Conservation (phyloP, 106 monocot genomes). For the Gastrodia elata region DNA sequence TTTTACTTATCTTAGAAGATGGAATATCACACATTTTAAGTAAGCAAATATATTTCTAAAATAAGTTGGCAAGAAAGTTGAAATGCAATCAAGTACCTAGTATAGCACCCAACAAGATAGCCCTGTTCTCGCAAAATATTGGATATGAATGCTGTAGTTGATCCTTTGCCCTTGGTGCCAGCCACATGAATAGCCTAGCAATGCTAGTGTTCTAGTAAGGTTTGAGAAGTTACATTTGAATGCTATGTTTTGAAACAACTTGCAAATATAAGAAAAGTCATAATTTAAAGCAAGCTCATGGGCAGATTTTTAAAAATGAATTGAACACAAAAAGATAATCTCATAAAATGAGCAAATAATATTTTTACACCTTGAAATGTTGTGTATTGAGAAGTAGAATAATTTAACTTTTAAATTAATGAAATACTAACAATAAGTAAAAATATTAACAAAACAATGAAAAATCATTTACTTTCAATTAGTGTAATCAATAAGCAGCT, state of each 20-base stretch:
- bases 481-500: no score
- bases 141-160: slow-evolving; percentile 75
- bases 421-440: not conserved
- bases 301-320: not conserved
- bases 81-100: slow-evolving; percentile 41
- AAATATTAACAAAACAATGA: not conserved
- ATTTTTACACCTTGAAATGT: no score
- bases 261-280: not conserved
- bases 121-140: slow-evolving; percentile 79
- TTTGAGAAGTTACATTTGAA: not conserved
- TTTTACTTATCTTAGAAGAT: slow-evolving; percentile 4
- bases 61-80: not conserved
- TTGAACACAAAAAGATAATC: not conserved
- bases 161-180: slow-evolving; percentile 98
- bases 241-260: not conserved
- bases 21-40: not conserved
- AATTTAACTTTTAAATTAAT: not conserved
- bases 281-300: not conserved
- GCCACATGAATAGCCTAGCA: slow-evolving; percentile 81
- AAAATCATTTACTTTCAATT: not conserved
- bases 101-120: slow-evolving; percentile 81
- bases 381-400: not conserved
- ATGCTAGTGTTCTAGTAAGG: slow-evolving; percentile 1
- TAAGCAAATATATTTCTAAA: not conserved
- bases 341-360: no score